Evolutionary conservation across 148 eudicot species (phyloP), one percentile per base, ranked within the genome.

Genomic region (Suaeda aralocaspica): DNA sequence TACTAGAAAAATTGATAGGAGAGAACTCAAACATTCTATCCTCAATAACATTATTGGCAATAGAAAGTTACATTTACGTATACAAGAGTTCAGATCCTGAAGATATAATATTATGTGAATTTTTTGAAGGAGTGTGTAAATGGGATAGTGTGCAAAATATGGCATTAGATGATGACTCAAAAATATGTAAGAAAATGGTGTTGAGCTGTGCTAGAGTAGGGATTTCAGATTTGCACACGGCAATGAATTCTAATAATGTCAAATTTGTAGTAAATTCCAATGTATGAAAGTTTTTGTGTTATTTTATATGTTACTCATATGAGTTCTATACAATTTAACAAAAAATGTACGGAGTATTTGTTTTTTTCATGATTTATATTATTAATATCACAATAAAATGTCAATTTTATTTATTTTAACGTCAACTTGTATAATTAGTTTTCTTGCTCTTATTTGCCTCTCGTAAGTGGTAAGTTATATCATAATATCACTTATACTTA

Each of bases 141-240:
- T 89, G 96, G 96, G 60, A 79, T 41, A 78, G 79, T 59, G 78
- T 83, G 36, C 56, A 61, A 72, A 88, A 83, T 60, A 41, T 62
- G 51, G 78, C 30, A 46, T 80, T 58, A 39, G 50, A 46, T 61
- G 85, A 81, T 13, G 62, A 60, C 45, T 44, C 49, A 46, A 55
- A 31, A 21, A 75, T 59, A 65, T 70, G 69, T 46, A 75, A 78
- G 60, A 86, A 76, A 72, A 16, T 75, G 80, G 89, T 79, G 36
- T 69, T 81, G 63, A 78, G 82, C 50, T 84, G 91, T 61, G 75
- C 78, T 8, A 69, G 57, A 22, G 83, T 91, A 16, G 85, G 81
- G 26, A 44, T 91, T 16, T 49, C 45, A 5, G 86, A 84, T 64
- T 56, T 88, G 64, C 72, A 67, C n/a, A 58, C 11, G 65, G 86